phyloP scores from a whole-genome alignment of 306 rosid species.

The Cucurbita maxima region DNA sequence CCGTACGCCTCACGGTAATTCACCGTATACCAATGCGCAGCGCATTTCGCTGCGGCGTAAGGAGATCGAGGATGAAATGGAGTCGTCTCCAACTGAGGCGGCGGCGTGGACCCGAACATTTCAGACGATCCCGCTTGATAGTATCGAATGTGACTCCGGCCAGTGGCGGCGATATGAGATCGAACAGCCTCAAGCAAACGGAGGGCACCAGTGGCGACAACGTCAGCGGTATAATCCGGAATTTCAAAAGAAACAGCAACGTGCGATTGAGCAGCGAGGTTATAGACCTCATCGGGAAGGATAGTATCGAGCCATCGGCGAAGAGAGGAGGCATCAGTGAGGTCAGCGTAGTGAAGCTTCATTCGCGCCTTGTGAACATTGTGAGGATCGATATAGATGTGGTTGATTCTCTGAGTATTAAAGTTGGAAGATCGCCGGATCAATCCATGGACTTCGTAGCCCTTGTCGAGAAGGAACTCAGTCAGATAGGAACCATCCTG shows the following conservation, averaged over 20 bases:
- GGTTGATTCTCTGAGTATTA: slow-evolving; percentile 92
- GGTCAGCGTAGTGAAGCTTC: slow-evolving; percentile 99
- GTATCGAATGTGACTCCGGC: slow-evolving; percentile 50
- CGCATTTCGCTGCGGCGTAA: slow-evolving; percentile 84
- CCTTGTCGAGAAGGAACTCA: slow-evolving; percentile 70
- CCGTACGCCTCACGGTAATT: slow-evolving; percentile 95
- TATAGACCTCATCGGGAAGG: slow-evolving; percentile 88
- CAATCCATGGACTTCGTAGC: slow-evolving; percentile 83
- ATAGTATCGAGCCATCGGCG: slow-evolving; percentile 94
- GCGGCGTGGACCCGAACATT: slow-evolving; percentile 87
- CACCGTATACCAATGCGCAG: slow-evolving; percentile 99
- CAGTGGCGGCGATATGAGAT: slow-evolving; percentile 66
- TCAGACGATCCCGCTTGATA: slow-evolving; percentile 98
- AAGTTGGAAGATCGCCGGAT: slow-evolving; percentile 94
- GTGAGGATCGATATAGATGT: slow-evolving; percentile 99
- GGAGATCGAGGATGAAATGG: slow-evolving; percentile 96
- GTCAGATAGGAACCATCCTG: slow-evolving; percentile 97
- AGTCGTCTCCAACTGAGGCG: slow-evolving; percentile 74
- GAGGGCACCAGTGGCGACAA: slow-evolving; percentile 88
- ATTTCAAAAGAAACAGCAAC: slow-evolving; percentile 97
- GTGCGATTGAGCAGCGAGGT: slow-evolving; percentile 96
- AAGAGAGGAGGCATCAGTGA: slow-evolving; percentile 91
- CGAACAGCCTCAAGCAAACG: slow-evolving; percentile 90
- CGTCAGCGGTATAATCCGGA: slow-evolving; percentile 97
- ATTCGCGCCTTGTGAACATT: slow-evolving; percentile 84